Conservation (phyloP, 345 rosid genomes). For the Populus davidiana region DNA sequence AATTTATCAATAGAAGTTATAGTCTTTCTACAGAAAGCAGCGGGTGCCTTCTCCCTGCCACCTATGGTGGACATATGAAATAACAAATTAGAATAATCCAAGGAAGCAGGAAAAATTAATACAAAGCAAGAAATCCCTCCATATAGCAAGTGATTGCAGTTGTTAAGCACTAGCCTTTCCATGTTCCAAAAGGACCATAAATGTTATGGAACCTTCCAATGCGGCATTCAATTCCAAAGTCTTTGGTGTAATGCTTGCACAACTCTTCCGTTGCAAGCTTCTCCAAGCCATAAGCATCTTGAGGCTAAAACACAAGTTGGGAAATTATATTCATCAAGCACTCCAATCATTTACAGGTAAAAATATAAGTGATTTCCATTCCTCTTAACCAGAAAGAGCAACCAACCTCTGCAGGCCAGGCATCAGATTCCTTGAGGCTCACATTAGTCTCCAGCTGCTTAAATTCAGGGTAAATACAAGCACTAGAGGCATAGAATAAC, state of each 20-base stretch:
- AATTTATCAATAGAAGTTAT: constrained; percentile 78
- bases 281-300: constrained; percentile 99
- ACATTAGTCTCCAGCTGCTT: constrained; percentile 98
- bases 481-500: constrained; percentile 99
- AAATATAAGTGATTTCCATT: neutral
- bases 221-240: constrained; percentile 91
- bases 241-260: constrained; percentile 96
- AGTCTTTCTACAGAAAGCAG: constrained; percentile 96
- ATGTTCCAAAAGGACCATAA: constrained; percentile 97
- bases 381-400: neutral
- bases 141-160: neutral
- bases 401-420: constrained; percentile 99
- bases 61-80: constrained; percentile 38
- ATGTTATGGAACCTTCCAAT: constrained; percentile 97
- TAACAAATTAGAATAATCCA: constrained; percentile 4
- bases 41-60: constrained; percentile 99
- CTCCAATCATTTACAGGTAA: neutral
- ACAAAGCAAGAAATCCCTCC: neutral
- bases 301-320: constrained; percentile 58
- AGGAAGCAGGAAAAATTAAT: neutral
- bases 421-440: constrained; percentile 97
- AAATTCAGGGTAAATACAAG: constrained; percentile 96
- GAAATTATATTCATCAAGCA: neutral
- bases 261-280: constrained; percentile 97
- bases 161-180: constrained; percentile 68